Conservation (phyloP, 495 filamentous ascomycete genomes). For the Pyrenula aspistea region DNA sequence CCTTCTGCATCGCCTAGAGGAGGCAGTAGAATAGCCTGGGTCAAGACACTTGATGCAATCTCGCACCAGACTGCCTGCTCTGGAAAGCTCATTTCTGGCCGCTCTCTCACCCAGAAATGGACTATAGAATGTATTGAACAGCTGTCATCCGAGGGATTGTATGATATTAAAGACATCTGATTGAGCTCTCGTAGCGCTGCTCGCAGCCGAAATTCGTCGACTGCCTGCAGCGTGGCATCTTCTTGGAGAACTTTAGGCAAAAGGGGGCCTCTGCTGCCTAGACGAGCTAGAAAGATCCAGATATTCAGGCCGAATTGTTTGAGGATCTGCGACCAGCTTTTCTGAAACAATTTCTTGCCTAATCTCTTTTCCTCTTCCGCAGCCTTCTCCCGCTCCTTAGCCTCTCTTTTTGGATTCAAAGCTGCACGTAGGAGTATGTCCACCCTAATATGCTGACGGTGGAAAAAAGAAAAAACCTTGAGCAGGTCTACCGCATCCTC, state of each 20-base stretch:
- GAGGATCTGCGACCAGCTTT: conserved; percentile 4
- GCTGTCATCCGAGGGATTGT: conserved; percentile 12
- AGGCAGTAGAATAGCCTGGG: conserved; percentile 15
- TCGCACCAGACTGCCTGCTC: conserved; percentile 28
- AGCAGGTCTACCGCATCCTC: conserved; percentile 25
- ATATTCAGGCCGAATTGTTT: too few species aligned
- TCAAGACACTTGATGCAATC: conserved; percentile 13
- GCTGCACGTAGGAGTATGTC: conserved; percentile 9
- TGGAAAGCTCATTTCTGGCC: conserved; percentile 15
- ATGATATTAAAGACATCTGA: conserved; percentile 16
- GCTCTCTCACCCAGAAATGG: conserved; percentile 24
- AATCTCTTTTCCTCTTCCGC: background rate
- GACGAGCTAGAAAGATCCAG: too few species aligned
- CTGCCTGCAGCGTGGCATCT: background rate
- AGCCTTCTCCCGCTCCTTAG: background rate
- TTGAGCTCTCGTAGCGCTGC: conserved; percentile 14
- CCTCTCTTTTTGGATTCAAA: conserved; percentile 1
- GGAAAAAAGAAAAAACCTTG: conserved; percentile 25
- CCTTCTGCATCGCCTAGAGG: conserved; percentile 9
- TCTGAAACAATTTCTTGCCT: background rate
- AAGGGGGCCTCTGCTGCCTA: too few species aligned
- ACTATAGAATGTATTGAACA: conserved; percentile 30
- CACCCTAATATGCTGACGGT: conserved; percentile 20
- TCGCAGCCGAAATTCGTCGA: conserved; percentile 10
- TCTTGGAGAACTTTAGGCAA: conserved; percentile 14